Evolutionary conservation across 2,329 filamentous ascomycete genomes (phyloP).

Genomic region (Ophiognomonia clavigignenti-juglandacearum): DNA sequence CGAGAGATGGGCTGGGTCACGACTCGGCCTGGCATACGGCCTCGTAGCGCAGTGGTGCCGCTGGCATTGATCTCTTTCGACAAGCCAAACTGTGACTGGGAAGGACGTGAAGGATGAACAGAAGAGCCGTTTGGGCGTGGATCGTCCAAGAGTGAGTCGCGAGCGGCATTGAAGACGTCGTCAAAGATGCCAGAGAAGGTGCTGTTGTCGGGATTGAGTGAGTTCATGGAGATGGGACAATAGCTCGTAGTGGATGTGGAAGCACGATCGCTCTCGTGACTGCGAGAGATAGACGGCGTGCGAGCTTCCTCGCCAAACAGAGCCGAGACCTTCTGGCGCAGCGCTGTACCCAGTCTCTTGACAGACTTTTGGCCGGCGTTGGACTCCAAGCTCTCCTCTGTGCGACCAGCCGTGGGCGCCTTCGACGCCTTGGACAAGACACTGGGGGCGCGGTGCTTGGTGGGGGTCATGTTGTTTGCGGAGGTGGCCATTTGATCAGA

Average conservation of each 20-base stretch:
- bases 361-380: not conserved
- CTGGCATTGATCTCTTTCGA: not conserved
- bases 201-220: slow-evolving; percentile 5
- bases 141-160: not conserved
- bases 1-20: not conserved
- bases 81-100: not conserved
- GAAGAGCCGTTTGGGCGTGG: not conserved
- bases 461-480: not conserved
- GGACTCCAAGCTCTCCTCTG: not conserved
- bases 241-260: not conserved
- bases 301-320: slow-evolving; percentile 6
- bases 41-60: not conserved
- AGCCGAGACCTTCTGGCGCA: slow-evolving; percentile 12
- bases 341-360: not conserved
- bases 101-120: not conserved
- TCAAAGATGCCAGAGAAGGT: slow-evolving; percentile 14
- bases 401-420: not conserved
- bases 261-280: not conserved
- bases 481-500: not conserved
- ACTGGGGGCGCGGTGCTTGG: not conserved
- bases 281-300: not conserved
- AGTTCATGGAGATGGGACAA: slow-evolving; percentile 10
- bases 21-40: not conserved
- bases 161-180: slow-evolving; percentile 7
- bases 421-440: not conserved